These are phyloP conservation scores for Globisporangium polare DNA, from an alignment of 352 stramenopile genomes.

Conservation along the genomic window DNA sequence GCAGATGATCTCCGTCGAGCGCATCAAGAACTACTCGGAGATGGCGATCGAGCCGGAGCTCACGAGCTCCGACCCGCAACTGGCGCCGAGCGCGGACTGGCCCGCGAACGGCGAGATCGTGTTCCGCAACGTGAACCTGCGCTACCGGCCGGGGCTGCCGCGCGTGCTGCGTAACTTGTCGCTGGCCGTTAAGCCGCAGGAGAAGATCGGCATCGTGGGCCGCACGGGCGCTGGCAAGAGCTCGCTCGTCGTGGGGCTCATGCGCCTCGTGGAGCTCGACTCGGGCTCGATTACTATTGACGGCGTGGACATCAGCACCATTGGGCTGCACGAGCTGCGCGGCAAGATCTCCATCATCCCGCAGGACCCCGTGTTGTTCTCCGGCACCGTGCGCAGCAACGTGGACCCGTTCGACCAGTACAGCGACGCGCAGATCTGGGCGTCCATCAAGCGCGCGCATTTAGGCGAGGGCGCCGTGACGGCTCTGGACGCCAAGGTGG, in stretches of 20 bases:
- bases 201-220: conserved; percentile 72
- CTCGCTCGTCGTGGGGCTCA: conserved; percentile 76
- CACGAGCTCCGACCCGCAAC: conserved; percentile 80
- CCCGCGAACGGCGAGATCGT: conserved; percentile 57
- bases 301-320: conserved; percentile 25
- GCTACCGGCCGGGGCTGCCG: conserved; percentile 67
- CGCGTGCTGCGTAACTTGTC: conserved; percentile 47
- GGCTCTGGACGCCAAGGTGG: conserved; percentile 39
- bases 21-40: conserved; percentile 65
- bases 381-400: conserved; percentile 80
- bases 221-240: conserved; percentile 81
- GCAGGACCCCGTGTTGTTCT: conserved; percentile 91
- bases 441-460: conserved; percentile 63
- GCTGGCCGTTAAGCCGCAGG: conserved; percentile 52
- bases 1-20: conserved; percentile 76
- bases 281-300: conserved; percentile 28
- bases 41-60: conserved; percentile 75
- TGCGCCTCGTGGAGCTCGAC: conserved; percentile 83
- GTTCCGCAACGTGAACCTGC: conserved; percentile 79
- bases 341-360: conserved; percentile 66
- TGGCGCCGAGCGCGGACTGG: conserved; percentile 43
- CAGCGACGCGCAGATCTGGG: conserved; percentile 63
- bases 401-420: conserved; percentile 85
- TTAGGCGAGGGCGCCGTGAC: conserved; percentile 56
- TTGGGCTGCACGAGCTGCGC: conserved; percentile 29